Percentiles rank a stretch among this genome's conserved stretches.
These are phyloP conservation scores for Phialocephala subalpina DNA, from an alignment of 2,329 filamentous ascomycete species.

Conservation along the genomic window DNA sequence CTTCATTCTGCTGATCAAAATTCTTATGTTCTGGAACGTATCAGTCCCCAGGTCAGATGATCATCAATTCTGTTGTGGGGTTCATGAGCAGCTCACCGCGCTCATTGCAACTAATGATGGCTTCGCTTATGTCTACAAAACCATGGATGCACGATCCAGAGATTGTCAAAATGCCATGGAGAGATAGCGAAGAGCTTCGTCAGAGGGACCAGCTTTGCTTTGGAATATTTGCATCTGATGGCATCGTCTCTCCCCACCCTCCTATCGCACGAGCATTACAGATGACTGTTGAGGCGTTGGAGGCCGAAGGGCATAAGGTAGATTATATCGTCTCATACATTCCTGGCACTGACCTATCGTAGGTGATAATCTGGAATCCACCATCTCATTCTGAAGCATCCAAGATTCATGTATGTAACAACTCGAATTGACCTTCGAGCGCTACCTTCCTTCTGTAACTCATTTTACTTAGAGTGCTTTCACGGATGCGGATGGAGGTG, in stretches of 20 bases:
- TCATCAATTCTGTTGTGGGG: slow-evolving; percentile 66
- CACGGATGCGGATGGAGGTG: no score
- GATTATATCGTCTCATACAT: not conserved
- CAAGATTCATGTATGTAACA: not conserved
- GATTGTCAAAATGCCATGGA: slow-evolving; percentile 68
- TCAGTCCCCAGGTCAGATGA: slow-evolving; percentile 60
- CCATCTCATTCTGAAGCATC: not conserved
- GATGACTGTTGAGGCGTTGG: slow-evolving; percentile 44
- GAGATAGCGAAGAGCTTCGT: slow-evolving; percentile 46
- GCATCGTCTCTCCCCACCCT: slow-evolving; percentile 57
- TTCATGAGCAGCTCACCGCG: slow-evolving; percentile 63
- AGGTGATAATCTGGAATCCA: slow-evolving; percentile 11
- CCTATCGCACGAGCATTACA: slow-evolving; percentile 61
- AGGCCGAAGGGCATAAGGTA: slow-evolving; percentile 6
- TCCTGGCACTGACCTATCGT: not conserved
- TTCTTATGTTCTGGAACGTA: no score
- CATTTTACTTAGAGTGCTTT: no score
- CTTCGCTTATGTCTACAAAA: slow-evolving; percentile 59
- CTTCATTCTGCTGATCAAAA: no score
- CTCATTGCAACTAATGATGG: slow-evolving; percentile 60
- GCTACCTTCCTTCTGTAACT: no score
- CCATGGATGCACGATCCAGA: slow-evolving; percentile 73
- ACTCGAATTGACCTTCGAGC: no score
- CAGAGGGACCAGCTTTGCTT: slow-evolving; percentile 53
- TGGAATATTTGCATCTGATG: slow-evolving; percentile 61